Percentiles rank a stretch among this genome's conserved stretches.
These are phyloP conservation scores for Mortierella sp. DNA, from an alignment of 371 early-diverging fungal species.

Conservation along the genomic window DNA sequence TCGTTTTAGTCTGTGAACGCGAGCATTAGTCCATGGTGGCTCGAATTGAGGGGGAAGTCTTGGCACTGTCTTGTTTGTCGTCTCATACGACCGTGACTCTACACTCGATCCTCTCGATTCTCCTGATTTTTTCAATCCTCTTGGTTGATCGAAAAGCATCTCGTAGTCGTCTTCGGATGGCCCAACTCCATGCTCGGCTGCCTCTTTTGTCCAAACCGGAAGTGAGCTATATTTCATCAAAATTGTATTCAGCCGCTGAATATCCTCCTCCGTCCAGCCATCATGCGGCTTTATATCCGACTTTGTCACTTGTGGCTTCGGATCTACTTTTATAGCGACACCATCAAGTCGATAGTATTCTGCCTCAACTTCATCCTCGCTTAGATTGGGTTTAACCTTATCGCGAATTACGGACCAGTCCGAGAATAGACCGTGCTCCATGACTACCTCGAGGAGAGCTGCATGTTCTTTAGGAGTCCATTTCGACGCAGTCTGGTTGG, in stretches of 20 bases:
- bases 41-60: not conserved
- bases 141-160: not conserved
- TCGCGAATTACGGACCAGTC: conserved; percentile 36
- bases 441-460: conserved; percentile 37
- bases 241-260: conserved; percentile 19
- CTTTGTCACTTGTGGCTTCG: not conserved
- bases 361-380: conserved; percentile 31
- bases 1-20: conserved; percentile 23
- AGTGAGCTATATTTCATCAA: conserved; percentile 37
- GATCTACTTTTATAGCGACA: conserved; percentile 7
- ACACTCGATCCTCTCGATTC: not conserved
- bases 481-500: not conserved
- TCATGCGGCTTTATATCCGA: not conserved
- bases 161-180: conserved; percentile 23
- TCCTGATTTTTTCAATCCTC: not conserved
- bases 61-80: not conserved
- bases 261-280: conserved; percentile 43
- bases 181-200: conserved; percentile 8
- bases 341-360: conserved; percentile 49
- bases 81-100: not conserved
- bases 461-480: conserved; percentile 43
- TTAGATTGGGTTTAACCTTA: conserved; percentile 34
- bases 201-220: conserved; percentile 21
- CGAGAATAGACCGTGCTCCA: conserved; percentile 42
- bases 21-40: conserved; percentile 12